Evolutionary conservation across 805 yeast species (phyloP).

Genomic region (Teunomyces aglyptinius): DNA sequence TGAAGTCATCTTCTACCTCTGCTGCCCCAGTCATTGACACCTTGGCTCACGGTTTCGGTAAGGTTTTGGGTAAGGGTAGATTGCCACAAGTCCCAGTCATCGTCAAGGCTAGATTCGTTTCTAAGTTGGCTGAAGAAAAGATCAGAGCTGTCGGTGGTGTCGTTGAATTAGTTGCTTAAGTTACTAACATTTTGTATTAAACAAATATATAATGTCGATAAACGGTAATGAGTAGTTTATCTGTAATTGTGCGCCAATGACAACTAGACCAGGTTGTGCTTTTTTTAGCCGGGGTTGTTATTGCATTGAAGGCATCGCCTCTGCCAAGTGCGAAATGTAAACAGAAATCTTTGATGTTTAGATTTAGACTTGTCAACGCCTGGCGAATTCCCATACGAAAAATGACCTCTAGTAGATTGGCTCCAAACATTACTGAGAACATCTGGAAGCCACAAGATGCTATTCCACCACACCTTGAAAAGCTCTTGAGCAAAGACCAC

Average conservation of each 20-base stretch:
- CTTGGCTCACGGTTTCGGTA: conserved; percentile 99
- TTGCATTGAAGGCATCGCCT: background rate
- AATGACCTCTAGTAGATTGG: conserved; percentile 2
- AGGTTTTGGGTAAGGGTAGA: conserved; percentile 99
- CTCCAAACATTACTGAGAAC: conserved; percentile 13
- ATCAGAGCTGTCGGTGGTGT: conserved; percentile 99
- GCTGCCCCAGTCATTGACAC: conserved; percentile 99
- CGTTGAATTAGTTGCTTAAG: conserved; percentile 97
- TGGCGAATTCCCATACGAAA: background rate
- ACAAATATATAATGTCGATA: conserved; percentile 5
- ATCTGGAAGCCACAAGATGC: conserved; percentile 56
- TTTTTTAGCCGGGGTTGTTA: too few relatives aligned
- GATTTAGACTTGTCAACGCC: background rate
- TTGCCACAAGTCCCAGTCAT: conserved; percentile 98
- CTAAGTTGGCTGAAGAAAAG: conserved; percentile 99
- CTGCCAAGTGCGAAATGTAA: background rate
- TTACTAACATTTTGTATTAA: conserved; percentile 10
- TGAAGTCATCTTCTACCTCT: conserved; percentile 76
- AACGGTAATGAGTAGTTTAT: conserved; percentile 2
- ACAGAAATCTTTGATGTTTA: background rate
- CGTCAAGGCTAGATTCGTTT: conserved; percentile 99
- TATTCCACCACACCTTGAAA: conserved; percentile 46
- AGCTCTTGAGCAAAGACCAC: conserved; percentile 29
- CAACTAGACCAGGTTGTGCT: background rate
- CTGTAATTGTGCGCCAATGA: background rate